Percentiles rank a stretch among this genome's conserved stretches.
Conservation (phyloP, 2,329 filamentous ascomycete genomes). For the Tolypocladium nubicola region DNA sequence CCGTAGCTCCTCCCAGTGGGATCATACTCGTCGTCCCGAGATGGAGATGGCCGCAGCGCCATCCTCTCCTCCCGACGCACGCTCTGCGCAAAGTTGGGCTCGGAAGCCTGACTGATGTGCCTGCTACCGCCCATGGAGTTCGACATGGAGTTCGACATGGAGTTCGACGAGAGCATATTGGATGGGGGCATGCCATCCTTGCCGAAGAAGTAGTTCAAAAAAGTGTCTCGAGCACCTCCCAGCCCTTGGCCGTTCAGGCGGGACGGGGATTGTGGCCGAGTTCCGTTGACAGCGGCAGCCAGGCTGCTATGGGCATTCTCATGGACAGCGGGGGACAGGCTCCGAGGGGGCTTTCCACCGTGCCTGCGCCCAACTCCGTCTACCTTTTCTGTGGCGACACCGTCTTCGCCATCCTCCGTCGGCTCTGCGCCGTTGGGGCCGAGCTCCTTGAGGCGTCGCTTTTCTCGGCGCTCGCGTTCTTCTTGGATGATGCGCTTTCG, state of each 20-base stretch:
- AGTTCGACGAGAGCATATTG: constrained; percentile 24
- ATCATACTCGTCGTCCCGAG: constrained; percentile 32
- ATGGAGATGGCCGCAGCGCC: constrained; percentile 37
- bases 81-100: constrained; percentile 76
- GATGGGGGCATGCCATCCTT: constrained; percentile 61
- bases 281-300: constrained; percentile 56
- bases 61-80: constrained; percentile 60
- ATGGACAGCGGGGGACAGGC: constrained; percentile 71
- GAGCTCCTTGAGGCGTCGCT: constrained; percentile 71
- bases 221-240: constrained; percentile 71
- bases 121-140: constrained; percentile 27
- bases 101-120: constrained; percentile 68
- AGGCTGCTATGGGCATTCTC: constrained; percentile 54
- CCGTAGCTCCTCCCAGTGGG: constrained; percentile 27
- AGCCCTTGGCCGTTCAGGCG: constrained; percentile 48
- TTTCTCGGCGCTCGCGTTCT: constrained; percentile 78
- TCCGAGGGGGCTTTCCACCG: constrained; percentile 44
- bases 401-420: constrained; percentile 55
- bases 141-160: constrained; percentile 11
- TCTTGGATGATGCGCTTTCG: constrained; percentile 70
- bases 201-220: constrained; percentile 97
- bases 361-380: constrained; percentile 36
- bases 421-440: constrained; percentile 67
- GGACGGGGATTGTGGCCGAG: constrained; percentile 27
- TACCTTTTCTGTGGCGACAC: constrained; percentile 34